Evolutionary conservation across 768 basidiomycete species (phyloP).

Genomic region (Hemileccinum rubropunctum): DNA sequence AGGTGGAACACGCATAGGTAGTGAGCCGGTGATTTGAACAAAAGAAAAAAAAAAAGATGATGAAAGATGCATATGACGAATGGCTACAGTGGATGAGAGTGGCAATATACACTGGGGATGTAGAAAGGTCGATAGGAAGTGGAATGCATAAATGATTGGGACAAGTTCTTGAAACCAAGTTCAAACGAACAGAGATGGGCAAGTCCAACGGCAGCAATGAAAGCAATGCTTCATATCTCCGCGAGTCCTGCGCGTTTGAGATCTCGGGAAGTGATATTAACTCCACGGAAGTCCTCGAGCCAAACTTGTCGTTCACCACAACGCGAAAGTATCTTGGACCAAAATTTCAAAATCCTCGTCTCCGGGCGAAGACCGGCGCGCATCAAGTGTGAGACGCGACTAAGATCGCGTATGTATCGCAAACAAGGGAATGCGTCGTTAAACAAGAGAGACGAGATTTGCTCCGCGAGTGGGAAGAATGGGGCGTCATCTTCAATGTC

Average conservation of each 20-base stretch:
- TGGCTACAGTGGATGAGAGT: conserved; percentile 30
- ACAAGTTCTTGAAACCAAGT: conserved; percentile 6
- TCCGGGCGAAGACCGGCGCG: conserved; percentile 36
- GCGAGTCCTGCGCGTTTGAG: conserved; percentile 36
- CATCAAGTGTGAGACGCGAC: conserved; percentile 54
- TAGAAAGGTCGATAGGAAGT: conserved; percentile 5
- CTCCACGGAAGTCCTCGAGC: conserved; percentile 62
- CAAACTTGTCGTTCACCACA: conserved; percentile 57
- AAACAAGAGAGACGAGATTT: conserved; percentile 58
- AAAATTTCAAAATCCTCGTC: conserved; percentile 43
- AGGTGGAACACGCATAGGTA: conserved; percentile 4
- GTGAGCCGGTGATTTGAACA: conserved; percentile 1
- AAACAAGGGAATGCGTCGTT: conserved; percentile 60
- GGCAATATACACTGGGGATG: conserved; percentile 31
- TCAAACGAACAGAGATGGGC: background rate
- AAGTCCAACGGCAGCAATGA: background rate
- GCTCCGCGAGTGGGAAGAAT: conserved; percentile 65
- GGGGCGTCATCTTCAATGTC: conserved; percentile 41
- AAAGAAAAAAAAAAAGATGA: background rate
- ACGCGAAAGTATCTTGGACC: conserved; percentile 46
- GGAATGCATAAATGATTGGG: conserved; percentile 20
- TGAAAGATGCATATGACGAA: conserved; percentile 27
- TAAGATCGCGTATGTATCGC: conserved; percentile 63
- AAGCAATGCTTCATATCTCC: conserved; percentile 5
- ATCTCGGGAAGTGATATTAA: conserved; percentile 51